These are phyloP conservation scores for Sporobolomyces roseus DNA, from an alignment of 768 basidiomycete genomes.

Conservation along the genomic window DNA sequence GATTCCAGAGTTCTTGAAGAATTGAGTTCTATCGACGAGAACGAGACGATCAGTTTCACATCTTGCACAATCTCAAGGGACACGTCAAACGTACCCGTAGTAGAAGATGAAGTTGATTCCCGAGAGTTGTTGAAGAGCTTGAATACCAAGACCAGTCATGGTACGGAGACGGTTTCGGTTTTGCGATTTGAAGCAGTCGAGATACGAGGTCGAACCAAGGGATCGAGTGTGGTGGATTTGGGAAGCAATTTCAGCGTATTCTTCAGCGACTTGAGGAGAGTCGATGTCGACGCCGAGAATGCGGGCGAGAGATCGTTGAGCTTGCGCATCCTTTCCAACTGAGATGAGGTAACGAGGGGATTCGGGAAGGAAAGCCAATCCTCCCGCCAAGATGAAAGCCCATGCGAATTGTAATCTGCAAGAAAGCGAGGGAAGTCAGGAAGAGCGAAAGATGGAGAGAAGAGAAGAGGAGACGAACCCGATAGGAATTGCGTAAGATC, in stretches of 20 bases:
- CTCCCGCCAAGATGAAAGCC: constrained; percentile 58
- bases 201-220: constrained; percentile 62
- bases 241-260: constrained; percentile 55
- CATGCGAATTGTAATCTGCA: constrained; percentile 51
- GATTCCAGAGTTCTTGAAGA: constrained; percentile 27
- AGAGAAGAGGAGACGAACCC: too few relatives aligned
- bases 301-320: constrained; percentile 58
- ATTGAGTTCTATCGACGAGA: not conserved
- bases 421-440: constrained; percentile 61
- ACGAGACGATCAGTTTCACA: too few relatives aligned
- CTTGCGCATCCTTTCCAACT: constrained; percentile 57
- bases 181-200: constrained; percentile 58
- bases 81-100: constrained; percentile 3
- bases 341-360: constrained; percentile 54
- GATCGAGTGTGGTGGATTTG: constrained; percentile 62
- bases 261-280: constrained; percentile 57
- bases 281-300: constrained; percentile 57
- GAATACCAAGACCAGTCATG: constrained; percentile 71
- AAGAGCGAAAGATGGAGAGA: too few relatives aligned
- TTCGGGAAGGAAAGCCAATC: constrained; percentile 69
- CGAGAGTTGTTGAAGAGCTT: constrained; percentile 65
- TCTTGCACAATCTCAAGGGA: too few relatives aligned
- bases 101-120: constrained; percentile 69
- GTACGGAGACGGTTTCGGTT: constrained; percentile 64
- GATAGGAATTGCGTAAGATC: too few relatives aligned